A percentile compares a stretch with the other conserved stretches of the same genome.
phyloP scores from a whole-genome alignment of 345 rosid species.

The Syzygium grande region DNA sequence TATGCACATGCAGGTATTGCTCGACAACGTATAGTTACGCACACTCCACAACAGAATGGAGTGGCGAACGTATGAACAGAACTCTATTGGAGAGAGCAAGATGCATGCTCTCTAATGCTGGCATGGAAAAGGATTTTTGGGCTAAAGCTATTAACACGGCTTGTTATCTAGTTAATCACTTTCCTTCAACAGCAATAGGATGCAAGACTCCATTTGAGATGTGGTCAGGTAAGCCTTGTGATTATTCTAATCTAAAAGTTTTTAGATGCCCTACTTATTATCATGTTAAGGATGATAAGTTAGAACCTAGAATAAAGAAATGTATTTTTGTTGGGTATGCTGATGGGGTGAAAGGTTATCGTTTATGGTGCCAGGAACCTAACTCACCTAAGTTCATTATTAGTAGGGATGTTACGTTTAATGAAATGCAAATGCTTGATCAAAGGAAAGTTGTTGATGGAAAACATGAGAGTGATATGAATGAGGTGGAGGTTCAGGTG shows the following conservation, averaged over 20 bases:
- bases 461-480: not conserved
- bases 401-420: not conserved
- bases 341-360: not conserved
- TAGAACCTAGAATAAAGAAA: not conserved
- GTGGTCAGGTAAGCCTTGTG: not conserved
- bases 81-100: no score
- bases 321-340: not conserved
- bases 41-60: no score
- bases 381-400: not conserved
- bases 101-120: not conserved
- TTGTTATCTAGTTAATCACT: not conserved
- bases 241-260: not conserved
- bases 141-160: not conserved
- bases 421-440: not conserved
- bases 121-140: not conserved
- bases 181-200: not conserved
- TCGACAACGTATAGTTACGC: no score
- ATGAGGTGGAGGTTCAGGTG: not conserved
- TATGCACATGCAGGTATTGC: no score
- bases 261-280: not conserved
- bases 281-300: not conserved
- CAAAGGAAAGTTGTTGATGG: no score
- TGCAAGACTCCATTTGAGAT: not conserved
- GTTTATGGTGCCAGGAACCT: not conserved
- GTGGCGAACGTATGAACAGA: no score